Conservation (phyloP, 2,329 filamentous ascomycete genomes). For the Fusarium sulawesiense region DNA sequence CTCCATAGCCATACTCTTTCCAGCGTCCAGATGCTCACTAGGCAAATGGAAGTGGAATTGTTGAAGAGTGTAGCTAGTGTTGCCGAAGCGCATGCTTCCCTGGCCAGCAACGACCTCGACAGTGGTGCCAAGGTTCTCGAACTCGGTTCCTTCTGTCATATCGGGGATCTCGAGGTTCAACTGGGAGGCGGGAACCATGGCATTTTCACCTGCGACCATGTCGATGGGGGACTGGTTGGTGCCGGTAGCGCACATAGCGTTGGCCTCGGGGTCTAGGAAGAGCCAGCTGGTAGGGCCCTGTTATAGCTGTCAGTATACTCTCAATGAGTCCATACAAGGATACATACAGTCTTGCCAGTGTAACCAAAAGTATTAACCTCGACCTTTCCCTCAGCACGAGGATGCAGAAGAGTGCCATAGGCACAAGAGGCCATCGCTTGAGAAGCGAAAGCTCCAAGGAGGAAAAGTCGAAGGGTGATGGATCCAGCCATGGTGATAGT, state of each 20-base stretch:
- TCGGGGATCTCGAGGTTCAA: slow-evolving; percentile 53
- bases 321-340: background rate
- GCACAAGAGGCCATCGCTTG: slow-evolving; percentile 51
- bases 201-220: slow-evolving; percentile 52
- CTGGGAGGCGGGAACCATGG: slow-evolving; percentile 44
- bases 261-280: slow-evolving; percentile 53
- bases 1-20: slow-evolving; percentile 49
- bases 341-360: slow-evolving; percentile 16
- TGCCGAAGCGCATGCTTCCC: slow-evolving; percentile 53
- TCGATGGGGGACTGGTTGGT: slow-evolving; percentile 68
- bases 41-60: slow-evolving; percentile 73
- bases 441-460: slow-evolving; percentile 35
- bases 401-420: slow-evolving; percentile 53
- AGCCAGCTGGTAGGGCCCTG: slow-evolving; percentile 66
- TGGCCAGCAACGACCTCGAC: slow-evolving; percentile 60
- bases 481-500: slow-evolving; percentile 23
- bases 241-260: slow-evolving; percentile 61
- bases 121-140: slow-evolving; percentile 65
- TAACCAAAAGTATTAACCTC: slow-evolving; percentile 52
- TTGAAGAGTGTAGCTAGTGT: slow-evolving; percentile 56
- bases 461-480: slow-evolving; percentile 7
- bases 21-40: slow-evolving; percentile 66
- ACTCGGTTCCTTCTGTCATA: slow-evolving; percentile 52
- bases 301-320: background rate
- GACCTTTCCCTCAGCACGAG: slow-evolving; percentile 48